A percentile compares a stretch with the other conserved stretches of the same genome.
These are phyloP conservation scores for Candida smagusa DNA, from an alignment of 1,139 yeast genomes.

Conservation along the genomic window DNA sequence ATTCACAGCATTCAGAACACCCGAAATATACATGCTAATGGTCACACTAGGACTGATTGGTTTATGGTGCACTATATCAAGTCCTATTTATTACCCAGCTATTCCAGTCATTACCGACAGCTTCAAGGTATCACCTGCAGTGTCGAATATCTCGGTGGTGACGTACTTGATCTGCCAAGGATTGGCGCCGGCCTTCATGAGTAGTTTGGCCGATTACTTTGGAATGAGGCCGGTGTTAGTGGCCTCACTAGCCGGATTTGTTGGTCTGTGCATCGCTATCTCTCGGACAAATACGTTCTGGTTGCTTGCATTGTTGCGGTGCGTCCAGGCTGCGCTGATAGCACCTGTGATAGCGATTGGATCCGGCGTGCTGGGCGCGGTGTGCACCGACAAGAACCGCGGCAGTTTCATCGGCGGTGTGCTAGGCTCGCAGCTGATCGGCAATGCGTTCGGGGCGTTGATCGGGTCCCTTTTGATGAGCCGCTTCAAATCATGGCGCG, in stretches of 20 bases:
- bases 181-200: constrained; percentile 54
- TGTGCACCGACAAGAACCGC: constrained; percentile 32
- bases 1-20: constrained; percentile 14
- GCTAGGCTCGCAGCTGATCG: constrained; percentile 33
- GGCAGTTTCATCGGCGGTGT: constrained; percentile 41
- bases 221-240: constrained; percentile 70
- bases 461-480: constrained; percentile 34
- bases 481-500: constrained; percentile 32
- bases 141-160: constrained; percentile 34
- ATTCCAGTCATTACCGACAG: constrained; percentile 30
- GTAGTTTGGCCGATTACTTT: constrained; percentile 58
- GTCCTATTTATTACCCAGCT: constrained; percentile 43
- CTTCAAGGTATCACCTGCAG: constrained; percentile 23
- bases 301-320: constrained; percentile 33
- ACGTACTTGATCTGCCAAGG: constrained; percentile 40
- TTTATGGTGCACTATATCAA: constrained; percentile 37
- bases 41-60: constrained; percentile 28
- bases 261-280: constrained; percentile 59
- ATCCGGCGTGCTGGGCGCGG: constrained; percentile 39
- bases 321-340: constrained; percentile 40
- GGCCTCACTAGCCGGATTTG: constrained; percentile 49
- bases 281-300: constrained; percentile 49
- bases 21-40: constrained; percentile 16
- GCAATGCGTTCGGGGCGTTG: constrained; percentile 39
- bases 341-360: constrained; percentile 40